phyloP scores from a whole-genome alignment of 306 rosid genomes.

The Ormosia semicastrata region DNA sequence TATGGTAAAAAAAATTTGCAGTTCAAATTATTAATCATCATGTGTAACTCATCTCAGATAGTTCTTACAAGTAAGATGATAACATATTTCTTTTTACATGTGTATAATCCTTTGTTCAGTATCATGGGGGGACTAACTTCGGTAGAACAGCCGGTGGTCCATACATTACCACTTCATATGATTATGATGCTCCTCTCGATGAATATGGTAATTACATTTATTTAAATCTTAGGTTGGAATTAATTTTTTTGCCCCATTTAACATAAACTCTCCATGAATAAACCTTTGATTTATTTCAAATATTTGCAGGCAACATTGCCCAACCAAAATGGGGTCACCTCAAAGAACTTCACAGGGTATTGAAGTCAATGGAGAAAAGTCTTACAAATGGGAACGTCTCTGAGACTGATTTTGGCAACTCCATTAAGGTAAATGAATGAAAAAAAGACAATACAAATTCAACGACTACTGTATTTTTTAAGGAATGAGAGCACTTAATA shows the following conservation, averaged over 20 bases:
- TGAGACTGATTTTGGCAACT: slow-evolving; percentile 37
- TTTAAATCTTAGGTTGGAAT: background rate
- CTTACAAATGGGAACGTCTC: slow-evolving; percentile 39
- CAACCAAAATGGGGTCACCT: slow-evolving; percentile 65
- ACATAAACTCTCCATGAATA: background rate
- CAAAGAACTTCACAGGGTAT: slow-evolving; percentile 46
- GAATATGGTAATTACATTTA: slow-evolving; percentile 40
- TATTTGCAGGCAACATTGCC: slow-evolving; percentile 38
- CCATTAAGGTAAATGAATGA: slow-evolving; percentile 34
- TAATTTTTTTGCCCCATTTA: background rate
- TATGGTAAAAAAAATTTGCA: slow-evolving; percentile 32
- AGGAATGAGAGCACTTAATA: background rate
- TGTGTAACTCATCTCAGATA: background rate
- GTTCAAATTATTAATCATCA: background rate
- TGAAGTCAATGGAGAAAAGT: slow-evolving; percentile 48
- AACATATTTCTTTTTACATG: background rate
- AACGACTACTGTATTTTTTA: background rate
- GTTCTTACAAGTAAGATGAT: background rate
- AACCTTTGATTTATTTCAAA: background rate
- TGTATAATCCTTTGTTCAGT: slow-evolving; percentile 16
- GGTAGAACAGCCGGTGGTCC: slow-evolving; percentile 63
- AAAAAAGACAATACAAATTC: background rate
- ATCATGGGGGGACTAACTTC: slow-evolving; percentile 67
- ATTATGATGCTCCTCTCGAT: slow-evolving; percentile 65
- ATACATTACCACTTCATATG: slow-evolving; percentile 55